phyloP scores from a whole-genome alignment of 163 green algal genomes.

The Prototheca cutis region DNA sequence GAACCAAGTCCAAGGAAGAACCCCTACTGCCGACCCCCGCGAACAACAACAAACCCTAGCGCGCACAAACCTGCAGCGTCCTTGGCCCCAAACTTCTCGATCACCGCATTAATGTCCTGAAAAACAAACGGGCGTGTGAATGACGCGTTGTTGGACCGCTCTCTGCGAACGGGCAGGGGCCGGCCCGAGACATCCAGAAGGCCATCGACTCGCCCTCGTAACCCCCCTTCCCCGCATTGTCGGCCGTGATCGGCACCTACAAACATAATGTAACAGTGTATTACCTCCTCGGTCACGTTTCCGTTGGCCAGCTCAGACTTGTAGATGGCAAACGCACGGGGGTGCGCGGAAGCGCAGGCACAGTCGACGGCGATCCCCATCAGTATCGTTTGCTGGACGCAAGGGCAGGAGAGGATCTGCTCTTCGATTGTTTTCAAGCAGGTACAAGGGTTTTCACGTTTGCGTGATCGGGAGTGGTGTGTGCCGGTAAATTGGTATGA shows the following conservation, averaged over 20 bases:
- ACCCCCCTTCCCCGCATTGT: background rate
- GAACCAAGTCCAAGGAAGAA: no score
- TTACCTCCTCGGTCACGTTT: background rate
- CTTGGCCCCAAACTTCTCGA: background rate
- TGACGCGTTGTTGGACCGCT: no score
- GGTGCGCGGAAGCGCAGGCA: background rate
- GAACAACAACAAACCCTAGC: no score
- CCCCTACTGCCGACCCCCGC: no score
- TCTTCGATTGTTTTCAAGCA: no score
- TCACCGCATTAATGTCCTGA: background rate
- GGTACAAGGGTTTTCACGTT: no score
- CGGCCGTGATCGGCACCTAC: background rate
- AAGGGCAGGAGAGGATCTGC: no score
- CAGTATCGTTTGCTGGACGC: no score
- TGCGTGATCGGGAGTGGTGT: no score
- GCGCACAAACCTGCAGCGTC: background rate
- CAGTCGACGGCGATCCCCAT: background rate
- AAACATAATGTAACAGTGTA: background rate
- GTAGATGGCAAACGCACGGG: conserved; percentile 4
- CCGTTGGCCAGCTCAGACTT: background rate
- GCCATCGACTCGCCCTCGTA: background rate
- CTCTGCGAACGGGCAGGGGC: no score
- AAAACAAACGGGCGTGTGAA: background rate
- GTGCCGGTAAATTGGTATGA: no score
- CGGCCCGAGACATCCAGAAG: background rate